Percentiles rank a stretch among this genome's conserved stretches.
These are phyloP conservation scores for Pseudomassariella vexata DNA, from an alignment of 2,329 filamentous ascomycete genomes.

Conservation along the genomic window DNA sequence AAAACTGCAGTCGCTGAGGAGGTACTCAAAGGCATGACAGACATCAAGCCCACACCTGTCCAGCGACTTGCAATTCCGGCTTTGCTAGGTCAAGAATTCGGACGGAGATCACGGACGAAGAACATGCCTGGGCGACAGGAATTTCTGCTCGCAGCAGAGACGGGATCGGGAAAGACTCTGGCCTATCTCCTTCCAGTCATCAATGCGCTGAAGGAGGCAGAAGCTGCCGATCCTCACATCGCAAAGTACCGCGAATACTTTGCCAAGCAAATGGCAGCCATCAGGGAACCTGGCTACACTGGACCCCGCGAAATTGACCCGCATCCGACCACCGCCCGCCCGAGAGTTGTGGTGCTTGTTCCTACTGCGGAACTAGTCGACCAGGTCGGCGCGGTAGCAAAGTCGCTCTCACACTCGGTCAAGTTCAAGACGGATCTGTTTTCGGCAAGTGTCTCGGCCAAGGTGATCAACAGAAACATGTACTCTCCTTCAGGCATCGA, in stretches of 20 bases:
- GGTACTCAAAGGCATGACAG: constrained; percentile 66
- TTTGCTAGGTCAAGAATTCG: constrained; percentile 55
- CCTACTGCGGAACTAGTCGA: constrained; percentile 88
- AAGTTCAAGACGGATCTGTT: constrained; percentile 85
- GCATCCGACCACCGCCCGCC: constrained; percentile 70
- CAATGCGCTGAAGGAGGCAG: constrained; percentile 76
- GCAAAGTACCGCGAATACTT: constrained; percentile 51
- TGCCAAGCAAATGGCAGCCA: constrained; percentile 51
- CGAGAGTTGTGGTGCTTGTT: constrained; percentile 78
- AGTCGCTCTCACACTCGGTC: constrained; percentile 73
- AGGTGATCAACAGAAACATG: constrained; percentile 76
- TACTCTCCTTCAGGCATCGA: constrained; percentile 81
- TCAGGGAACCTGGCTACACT: constrained; percentile 46
- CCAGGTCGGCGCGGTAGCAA: constrained; percentile 78
- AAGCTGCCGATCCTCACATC: constrained; percentile 53
- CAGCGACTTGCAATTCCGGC: constrained; percentile 85
- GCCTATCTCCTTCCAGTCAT: constrained; percentile 84
- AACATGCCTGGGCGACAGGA: constrained; percentile 32
- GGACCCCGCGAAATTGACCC: constrained; percentile 63
- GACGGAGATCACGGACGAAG: constrained; percentile 26
- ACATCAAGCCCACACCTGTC: constrained; percentile 79
- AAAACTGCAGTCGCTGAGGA: constrained; percentile 67
- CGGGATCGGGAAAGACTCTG: constrained; percentile 92
- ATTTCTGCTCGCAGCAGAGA: constrained; percentile 90
- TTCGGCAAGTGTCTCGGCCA: constrained; percentile 69